Evolutionary conservation across 179 eudicot genomes (phyloP).

Genomic region (Spergularia azorica): DNA sequence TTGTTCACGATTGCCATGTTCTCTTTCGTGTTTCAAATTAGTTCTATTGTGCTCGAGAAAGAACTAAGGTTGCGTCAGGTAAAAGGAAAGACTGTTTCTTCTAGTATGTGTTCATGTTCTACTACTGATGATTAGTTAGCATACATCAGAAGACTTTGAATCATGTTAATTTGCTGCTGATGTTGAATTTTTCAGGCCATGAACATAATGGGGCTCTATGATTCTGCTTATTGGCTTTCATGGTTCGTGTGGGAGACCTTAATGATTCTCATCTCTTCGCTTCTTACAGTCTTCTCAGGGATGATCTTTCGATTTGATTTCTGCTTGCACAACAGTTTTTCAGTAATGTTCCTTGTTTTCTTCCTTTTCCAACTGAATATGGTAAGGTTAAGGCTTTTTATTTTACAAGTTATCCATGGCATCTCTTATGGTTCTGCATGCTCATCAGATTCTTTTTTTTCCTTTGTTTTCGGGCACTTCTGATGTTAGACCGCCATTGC

Average conservation of each 20-base stretch:
- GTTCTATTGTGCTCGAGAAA: conserved; percentile 67
- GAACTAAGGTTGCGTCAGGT: conserved; percentile 91
- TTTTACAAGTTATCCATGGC: conserved; percentile 1
- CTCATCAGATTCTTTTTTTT: not conserved
- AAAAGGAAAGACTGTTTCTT: not conserved
- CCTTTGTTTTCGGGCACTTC: conserved; percentile 13
- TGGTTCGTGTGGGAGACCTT: conserved; percentile 84
- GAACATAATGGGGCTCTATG: conserved; percentile 95
- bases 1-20: conserved; percentile 83
- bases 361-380: conserved; percentile 80
- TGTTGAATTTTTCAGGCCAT: conserved; percentile 59
- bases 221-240: conserved; percentile 91
- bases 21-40: conserved; percentile 75
- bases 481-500: conserved; percentile 62
- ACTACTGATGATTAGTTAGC: not conserved
- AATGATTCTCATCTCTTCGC: conserved; percentile 52
- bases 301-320: conserved; percentile 79
- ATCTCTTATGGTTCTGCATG: not conserved
- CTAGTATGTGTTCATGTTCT: not conserved
- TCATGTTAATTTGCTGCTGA: not conserved
- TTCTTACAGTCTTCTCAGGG: conserved; percentile 67
- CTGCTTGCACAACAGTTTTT: conserved; percentile 74
- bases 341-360: conserved; percentile 66
- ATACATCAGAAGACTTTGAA: not conserved
- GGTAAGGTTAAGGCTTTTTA: conserved; percentile 37